Percentiles rank a stretch among this genome's conserved stretches.
Evolutionary conservation across 2,329 filamentous ascomycete genomes (phyloP).

Genomic region (Aspergillus sp.): DNA sequence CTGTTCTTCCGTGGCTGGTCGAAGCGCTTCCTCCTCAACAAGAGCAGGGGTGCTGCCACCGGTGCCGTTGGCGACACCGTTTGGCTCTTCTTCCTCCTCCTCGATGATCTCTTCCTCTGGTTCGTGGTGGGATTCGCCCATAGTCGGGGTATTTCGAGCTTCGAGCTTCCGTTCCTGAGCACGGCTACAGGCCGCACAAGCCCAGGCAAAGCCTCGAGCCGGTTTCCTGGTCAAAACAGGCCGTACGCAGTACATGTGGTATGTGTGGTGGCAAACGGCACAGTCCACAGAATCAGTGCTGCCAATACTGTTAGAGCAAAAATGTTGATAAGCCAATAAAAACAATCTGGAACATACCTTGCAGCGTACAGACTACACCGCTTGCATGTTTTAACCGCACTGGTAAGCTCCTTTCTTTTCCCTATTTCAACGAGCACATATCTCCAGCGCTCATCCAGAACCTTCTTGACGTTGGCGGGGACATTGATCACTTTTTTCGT

Average conservation of each 20-base stretch:
- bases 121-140: conserved; percentile 51
- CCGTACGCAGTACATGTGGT: conserved; percentile 97
- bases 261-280: conserved; percentile 88
- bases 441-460: conserved; percentile 93
- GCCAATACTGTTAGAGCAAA: conserved; percentile 20
- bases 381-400: conserved; percentile 93
- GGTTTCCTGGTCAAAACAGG: conserved; percentile 92
- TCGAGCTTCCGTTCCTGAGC: conserved; percentile 93
- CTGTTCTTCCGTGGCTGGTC: conserved; percentile 72
- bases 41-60: conserved; percentile 60
- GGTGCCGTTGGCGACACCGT: conserved; percentile 50
- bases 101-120: conserved; percentile 64
- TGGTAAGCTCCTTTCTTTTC: conserved; percentile 90
- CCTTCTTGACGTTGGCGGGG: conserved; percentile 88
- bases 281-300: conserved; percentile 96
- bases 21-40: conserved; percentile 50
- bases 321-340: conserved; percentile 11
- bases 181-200: conserved; percentile 90
- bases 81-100: conserved; percentile 68
- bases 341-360: conserved; percentile 55
- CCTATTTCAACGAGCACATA: conserved; percentile 92
- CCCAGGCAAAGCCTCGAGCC: conserved; percentile 95
- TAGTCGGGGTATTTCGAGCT: conserved; percentile 76
- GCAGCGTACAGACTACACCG: conserved; percentile 87
- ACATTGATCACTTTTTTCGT: conserved; percentile 93